Percentiles rank a stretch among this genome's conserved stretches.
Conservation (phyloP, 2,329 filamentous ascomycete genomes). For the Metarhizium robertsii region DNA sequence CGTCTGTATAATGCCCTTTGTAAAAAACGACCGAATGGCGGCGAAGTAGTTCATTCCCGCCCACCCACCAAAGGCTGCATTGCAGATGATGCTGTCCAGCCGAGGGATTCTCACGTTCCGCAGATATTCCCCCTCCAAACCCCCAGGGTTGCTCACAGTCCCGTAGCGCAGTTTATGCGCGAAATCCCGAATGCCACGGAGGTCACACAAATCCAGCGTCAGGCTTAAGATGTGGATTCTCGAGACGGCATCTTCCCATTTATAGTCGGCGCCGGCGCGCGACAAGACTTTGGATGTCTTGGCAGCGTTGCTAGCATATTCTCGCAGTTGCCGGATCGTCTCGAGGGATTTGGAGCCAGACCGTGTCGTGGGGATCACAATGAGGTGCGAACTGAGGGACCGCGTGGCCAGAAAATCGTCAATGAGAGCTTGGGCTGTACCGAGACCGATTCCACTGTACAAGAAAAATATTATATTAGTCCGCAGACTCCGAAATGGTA, state of each 20-base stretch:
- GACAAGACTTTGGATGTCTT: constrained; percentile 27
- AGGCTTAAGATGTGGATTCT: constrained; percentile 50
- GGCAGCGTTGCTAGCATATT: constrained; percentile 42
- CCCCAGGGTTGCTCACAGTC: constrained; percentile 35
- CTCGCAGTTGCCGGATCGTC: constrained; percentile 55
- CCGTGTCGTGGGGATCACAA: constrained; percentile 78
- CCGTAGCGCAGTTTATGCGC: constrained; percentile 36
- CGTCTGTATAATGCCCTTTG: constrained; percentile 51
- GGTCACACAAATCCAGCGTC: constrained; percentile 51
- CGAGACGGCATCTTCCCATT: constrained; percentile 30
- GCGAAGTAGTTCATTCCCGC: constrained; percentile 61
- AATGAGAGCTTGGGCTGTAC: constrained; percentile 74
- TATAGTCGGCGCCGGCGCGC: constrained; percentile 23
- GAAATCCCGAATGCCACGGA: constrained; percentile 39
- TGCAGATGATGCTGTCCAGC: constrained; percentile 72
- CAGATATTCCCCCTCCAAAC: constrained; percentile 25
- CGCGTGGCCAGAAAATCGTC: constrained; percentile 75
- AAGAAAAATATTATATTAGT: not conserved
- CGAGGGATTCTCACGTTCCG: constrained; percentile 49
- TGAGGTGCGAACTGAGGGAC: constrained; percentile 57
- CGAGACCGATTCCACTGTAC: constrained; percentile 73
- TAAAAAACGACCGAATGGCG: constrained; percentile 46
- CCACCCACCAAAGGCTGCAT: constrained; percentile 86
- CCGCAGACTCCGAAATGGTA: not conserved
- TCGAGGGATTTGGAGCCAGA: constrained; percentile 63